Base-by-base conservation (phyloP, 164 flowering plant species). In the Cinnamomum micranthum region DNA sequence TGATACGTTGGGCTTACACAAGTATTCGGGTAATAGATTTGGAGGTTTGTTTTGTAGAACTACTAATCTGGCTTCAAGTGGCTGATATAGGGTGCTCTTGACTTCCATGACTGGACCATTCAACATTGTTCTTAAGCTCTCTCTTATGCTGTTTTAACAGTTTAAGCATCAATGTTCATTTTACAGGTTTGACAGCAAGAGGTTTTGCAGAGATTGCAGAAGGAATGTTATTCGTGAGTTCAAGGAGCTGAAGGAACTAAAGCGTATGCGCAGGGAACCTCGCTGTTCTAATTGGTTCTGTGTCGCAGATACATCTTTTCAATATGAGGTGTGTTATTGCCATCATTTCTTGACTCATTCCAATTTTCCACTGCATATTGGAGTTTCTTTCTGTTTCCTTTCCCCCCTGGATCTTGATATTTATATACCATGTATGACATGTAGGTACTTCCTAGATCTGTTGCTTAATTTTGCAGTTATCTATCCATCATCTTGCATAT, bases 181-280 rank as follows among this genome's bases (percentile, higher is more conserved):
- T 81, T 12, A 75, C 92, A 95, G 99, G 93, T 95, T 95, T 83
- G 99, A 95, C 75, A 92, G 93, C 92, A 95, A 95, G 87, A 88
- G 95, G 81, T 95, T 95, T 81, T 95, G 99, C 82, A 87, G 99
- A 88, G 98, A 95, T 81, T 95, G 99, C 85, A 90, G 99, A 84
- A 91, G 92, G 77, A 93, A 95, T 86, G 99, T 95, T 35, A 91
- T 95, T 71, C 95, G 97, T 69, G 99, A 95, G 85, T 95, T 93
- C 83, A 95, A 93, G 88, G 99, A 93, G 82, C 84, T 95, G 71
- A 95, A 95, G 84, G 99, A 95, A 85, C 88, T 95, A 73, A 95
- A 93, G 85, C 95, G 99, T 73, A 87, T 88, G 89, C 78, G 90
- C 65, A 89, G 84, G 84, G 99, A 91, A 83, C 82, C 95, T 62